Percentiles rank a stretch among this genome's conserved stretches.
phyloP scores from a whole-genome alignment of 306 rosid species.

The Corylus americana region DNA sequence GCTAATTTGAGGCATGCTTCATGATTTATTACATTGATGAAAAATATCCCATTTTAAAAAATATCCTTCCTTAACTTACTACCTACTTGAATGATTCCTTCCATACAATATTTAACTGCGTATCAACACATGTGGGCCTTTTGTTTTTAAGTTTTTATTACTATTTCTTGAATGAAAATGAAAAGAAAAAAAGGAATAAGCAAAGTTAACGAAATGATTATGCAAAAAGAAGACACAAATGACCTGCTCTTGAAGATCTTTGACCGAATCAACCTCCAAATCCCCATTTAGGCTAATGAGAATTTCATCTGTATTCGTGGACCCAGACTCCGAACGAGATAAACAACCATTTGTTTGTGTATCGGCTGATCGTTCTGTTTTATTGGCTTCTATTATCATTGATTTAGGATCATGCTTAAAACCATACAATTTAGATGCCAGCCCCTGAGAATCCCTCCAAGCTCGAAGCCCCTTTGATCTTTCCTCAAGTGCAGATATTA shows the following conservation, averaged over 20 bases:
- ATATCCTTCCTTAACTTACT: background rate
- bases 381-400: conserved; percentile 47
- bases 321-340: conserved; percentile 78
- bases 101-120: background rate
- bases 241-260: conserved; percentile 95
- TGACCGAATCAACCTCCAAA: conserved; percentile 73
- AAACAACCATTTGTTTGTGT: conserved; percentile 52
- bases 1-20: background rate
- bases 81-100: background rate
- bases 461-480: conserved; percentile 85
- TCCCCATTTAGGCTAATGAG: conserved; percentile 78
- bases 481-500: conserved; percentile 77
- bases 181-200: background rate
- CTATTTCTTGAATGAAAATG: background rate
- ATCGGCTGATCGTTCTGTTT: conserved; percentile 38
- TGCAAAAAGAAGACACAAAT: conserved; percentile 26
- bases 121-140: background rate
- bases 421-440: conserved; percentile 85
- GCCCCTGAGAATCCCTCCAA: conserved; percentile 85
- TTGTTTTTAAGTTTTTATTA: too few species aligned
- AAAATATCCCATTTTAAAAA: background rate
- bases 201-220: background rate
- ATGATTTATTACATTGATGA: background rate
- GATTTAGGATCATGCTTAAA: conserved; percentile 72
- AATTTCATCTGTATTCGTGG: conserved; percentile 82